phyloP scores from a whole-genome alignment of 352 stramenopile species.

The Phytophthora pseudosyringae region DNA sequence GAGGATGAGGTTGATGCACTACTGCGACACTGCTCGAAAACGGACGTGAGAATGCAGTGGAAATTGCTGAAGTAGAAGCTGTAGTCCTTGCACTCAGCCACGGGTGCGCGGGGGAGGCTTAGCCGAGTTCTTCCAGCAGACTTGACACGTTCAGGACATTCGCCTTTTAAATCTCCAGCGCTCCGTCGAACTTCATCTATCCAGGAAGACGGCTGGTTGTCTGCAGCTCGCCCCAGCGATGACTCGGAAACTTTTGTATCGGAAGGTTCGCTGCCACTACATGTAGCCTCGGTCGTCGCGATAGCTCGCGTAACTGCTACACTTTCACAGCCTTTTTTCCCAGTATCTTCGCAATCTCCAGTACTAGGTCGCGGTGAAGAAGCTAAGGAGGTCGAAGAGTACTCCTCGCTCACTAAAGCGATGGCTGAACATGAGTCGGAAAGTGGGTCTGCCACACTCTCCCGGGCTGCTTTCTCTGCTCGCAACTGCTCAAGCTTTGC shows the following conservation, averaged over 20 bases:
- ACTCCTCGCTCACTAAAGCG: neutral
- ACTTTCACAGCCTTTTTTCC: neutral
- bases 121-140: constrained; percentile 1
- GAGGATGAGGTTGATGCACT: constrained; percentile 17
- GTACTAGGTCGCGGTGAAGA: neutral
- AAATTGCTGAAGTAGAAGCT: constrained; percentile 70
- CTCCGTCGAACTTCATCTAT: constrained; percentile 28
- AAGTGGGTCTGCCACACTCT: neutral
- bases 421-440: neutral
- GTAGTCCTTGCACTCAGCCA: constrained; percentile 56
- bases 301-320: neutral
- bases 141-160: neutral
- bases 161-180: constrained; percentile 7
- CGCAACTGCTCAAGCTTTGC: constrained; percentile 49
- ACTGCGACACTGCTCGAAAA: constrained; percentile 59
- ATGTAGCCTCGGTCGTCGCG: neutral
- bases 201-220: constrained; percentile 9
- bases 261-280: neutral
- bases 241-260: neutral
- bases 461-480: constrained; percentile 34
- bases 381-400: neutral
- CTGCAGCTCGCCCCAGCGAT: neutral
- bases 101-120: constrained; percentile 12
- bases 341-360: neutral
- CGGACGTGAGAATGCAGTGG: constrained; percentile 76